phyloP scores from a whole-genome alignment of 1,284 basidiomycete species.

The Fomitopsis palustris region DNA sequence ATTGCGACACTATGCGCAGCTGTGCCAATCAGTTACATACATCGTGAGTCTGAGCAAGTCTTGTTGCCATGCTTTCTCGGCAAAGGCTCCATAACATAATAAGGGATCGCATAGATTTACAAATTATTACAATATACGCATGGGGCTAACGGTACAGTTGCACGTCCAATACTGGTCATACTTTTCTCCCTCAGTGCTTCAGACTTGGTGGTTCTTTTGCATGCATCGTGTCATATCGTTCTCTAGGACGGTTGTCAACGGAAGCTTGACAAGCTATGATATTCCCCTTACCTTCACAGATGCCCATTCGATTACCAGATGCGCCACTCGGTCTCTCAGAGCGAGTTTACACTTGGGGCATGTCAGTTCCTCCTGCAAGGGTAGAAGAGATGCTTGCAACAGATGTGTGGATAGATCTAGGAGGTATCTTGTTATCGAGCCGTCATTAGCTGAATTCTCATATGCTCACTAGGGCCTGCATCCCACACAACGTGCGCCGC shows the following conservation, averaged over 20 bases:
- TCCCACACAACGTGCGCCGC: constrained; percentile 31
- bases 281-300: not conserved
- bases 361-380: not conserved
- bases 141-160: no score
- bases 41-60: no score
- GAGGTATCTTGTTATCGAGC: not conserved
- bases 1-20: no score
- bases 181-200: no score
- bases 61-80: no score
- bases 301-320: not conserved
- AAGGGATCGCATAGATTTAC: no score
- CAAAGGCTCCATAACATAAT: no score
- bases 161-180: no score
- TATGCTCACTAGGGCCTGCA: constrained; percentile 23
- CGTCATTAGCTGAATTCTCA: not conserved
- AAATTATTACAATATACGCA: no score
- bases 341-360: not conserved
- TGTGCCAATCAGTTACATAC: no score
- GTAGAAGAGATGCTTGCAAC: not conserved
- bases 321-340: not conserved
- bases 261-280: not conserved
- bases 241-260: not conserved
- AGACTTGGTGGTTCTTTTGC: no score
- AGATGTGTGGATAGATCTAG: not conserved
- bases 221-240: not conserved